Percentiles rank a stretch among this genome's conserved stretches.
phyloP scores from a whole-genome alignment of 2,329 filamentous ascomycete species.

The Nigrograna mackinnonii region DNA sequence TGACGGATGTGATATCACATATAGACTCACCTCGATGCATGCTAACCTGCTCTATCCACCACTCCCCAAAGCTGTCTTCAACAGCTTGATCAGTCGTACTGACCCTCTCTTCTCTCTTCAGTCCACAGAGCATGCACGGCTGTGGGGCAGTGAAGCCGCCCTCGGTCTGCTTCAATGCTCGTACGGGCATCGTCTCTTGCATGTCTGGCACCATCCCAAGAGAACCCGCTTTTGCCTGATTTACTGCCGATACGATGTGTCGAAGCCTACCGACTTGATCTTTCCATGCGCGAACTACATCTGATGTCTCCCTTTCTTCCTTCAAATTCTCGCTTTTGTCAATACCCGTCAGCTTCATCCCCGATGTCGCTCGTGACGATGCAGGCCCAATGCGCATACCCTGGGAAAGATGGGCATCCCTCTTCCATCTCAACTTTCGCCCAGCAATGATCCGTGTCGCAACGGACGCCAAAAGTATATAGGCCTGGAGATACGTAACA shows the following conservation, averaged over 20 bases:
- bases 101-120: conserved; percentile 86
- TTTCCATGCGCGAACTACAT: conserved; percentile 76
- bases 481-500: conserved; percentile 65
- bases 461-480: conserved; percentile 66
- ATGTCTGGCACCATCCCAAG: conserved; percentile 68
- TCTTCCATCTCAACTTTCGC: conserved; percentile 85
- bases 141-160: conserved; percentile 75
- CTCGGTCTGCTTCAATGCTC: conserved; percentile 62
- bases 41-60: conserved; percentile 77
- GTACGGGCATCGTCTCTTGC: conserved; percentile 68
- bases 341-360: conserved; percentile 89
- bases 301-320: conserved; percentile 82
- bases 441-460: conserved; percentile 83
- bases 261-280: conserved; percentile 75
- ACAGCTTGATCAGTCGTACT: conserved; percentile 74
- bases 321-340: conserved; percentile 81
- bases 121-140: conserved; percentile 81
- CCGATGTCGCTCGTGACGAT: conserved; percentile 66
- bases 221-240: conserved; percentile 49
- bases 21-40: conserved; percentile 66
- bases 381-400: conserved; percentile 84
- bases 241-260: conserved; percentile 70
- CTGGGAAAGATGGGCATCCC: conserved; percentile 82
- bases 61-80: conserved; percentile 92
- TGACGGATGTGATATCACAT: no score